phyloP scores from a whole-genome alignment of 441 rosid genomes.

The Arabidopsis lyrata region DNA sequence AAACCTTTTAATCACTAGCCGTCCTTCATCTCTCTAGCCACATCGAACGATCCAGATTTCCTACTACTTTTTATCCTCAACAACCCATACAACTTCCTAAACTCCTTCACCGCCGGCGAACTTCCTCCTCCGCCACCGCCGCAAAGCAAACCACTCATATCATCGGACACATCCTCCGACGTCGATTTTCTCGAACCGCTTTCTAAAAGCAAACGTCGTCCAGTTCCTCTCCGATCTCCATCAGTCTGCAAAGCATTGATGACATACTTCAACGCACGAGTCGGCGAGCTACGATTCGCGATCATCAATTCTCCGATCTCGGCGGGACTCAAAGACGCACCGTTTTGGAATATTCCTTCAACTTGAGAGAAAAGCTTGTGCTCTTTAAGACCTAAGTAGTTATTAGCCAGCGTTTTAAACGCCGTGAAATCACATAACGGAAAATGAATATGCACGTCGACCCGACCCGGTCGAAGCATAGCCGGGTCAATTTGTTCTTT shows the following conservation, averaged over 20 bases:
- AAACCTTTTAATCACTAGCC: conserved; percentile 34
- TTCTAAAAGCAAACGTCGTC: conserved; percentile 40
- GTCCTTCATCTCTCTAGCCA: conserved; percentile 33
- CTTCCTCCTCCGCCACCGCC: conserved; percentile 55
- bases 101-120: conserved; percentile 62
- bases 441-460: conserved; percentile 63
- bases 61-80: conserved; percentile 58
- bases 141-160: conserved; percentile 53
- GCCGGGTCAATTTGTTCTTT: conserved; percentile 52
- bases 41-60: conserved; percentile 55
- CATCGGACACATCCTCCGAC: conserved; percentile 43
- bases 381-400: conserved; percentile 58
- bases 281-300: conserved; percentile 60
- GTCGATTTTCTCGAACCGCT: conserved; percentile 45
- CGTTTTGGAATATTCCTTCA: conserved; percentile 58
- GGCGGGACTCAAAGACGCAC: conserved; percentile 61
- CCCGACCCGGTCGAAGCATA: conserved; percentile 57
- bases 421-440: conserved; percentile 62
- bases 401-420: conserved; percentile 56
- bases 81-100: conserved; percentile 72
- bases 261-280: conserved; percentile 60
- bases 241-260: conserved; percentile 50
- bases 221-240: conserved; percentile 65
- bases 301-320: conserved; percentile 64
- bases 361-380: conserved; percentile 62